Evolutionary conservation across 352 stramenopile genomes (phyloP), one percentile per base, ranked within the genome.

Genomic region (Phytophthora ramorum): DNA sequence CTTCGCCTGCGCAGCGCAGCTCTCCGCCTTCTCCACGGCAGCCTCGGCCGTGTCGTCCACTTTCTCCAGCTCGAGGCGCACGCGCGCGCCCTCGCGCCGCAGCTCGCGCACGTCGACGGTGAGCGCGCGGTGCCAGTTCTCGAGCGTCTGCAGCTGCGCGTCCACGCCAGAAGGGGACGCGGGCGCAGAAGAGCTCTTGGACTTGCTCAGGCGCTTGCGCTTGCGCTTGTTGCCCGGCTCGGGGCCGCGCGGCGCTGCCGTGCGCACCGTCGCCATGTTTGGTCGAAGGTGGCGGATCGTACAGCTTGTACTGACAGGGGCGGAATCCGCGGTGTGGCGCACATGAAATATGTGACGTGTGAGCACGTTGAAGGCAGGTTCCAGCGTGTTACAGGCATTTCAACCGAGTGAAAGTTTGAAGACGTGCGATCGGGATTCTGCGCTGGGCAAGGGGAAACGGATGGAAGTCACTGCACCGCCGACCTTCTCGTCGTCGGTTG

Each of bases 11-110:
- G 69, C 48, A 7, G 35, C 55, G 43, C 69, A 78, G 2, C 20
- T 19, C 37, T 83, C 69, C 0, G 81, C 63, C 37, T 73, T 71
- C 49, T 74, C 69, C 9, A 78, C 68, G 9, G 78, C 71, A 0
- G 47, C 47, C 24, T 87, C 78, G 0, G 75, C 71, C 7, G 52
- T 38, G 43, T 80, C 68, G 22, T 78, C 73, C 34, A 83, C 38
- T 49, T 81, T 82, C 24, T 71, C 66, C 17, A 89, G 52, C 51
- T 89, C 77, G 0, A 73, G 46, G 0, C 79, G 75, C 24, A 89
- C 78, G 22, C 58, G 50, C 26, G 65, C 61, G 43, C 73, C 63
- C 22, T 81, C 70, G 24, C 65, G 62, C 6, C 73, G 58, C 6
- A 81, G 40, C 46, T 81, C 73, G 0, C 51, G 35, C 44, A 81